Base-by-base conservation (phyloP, 148 eudicot species). In the Amaranthus palmeri region DNA sequence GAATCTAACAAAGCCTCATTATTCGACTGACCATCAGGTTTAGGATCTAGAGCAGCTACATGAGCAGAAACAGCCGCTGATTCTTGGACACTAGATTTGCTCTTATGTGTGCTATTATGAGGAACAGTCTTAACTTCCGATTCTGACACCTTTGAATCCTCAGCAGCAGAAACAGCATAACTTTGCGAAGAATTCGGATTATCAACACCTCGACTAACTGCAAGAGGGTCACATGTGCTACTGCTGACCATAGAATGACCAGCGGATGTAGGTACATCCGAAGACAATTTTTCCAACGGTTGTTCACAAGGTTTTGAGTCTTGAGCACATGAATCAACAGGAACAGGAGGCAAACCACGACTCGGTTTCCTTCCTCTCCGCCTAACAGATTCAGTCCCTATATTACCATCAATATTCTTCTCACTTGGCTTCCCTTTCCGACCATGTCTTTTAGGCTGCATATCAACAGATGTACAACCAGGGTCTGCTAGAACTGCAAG, bases 331-430 rank as follows among this genome's bases (percentile, higher is more conserved):
- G 72, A 41, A 55, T 57, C 76, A 68, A 79, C 8, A 62, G 79
- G n/a, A 43, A 51, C 72, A 53, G 82, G 54, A 17, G 74, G 59
- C 46, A 65, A 15, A 60, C 36, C 49, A 65, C 67, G 74, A 79
- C 75, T 52, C 15, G 80, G 81, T 74, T 83, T 83, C 69, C 86
- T 80, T 61, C 86, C 86, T 69, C 86, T 76, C 52, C 86, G 82
- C 42, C 75, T 61, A 48, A 60, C 72, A 46, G 75, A 49, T 72
- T 80, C 84, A 56, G 72, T 61, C 51, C 77, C 75, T 53, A 60
- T 61, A 14, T 47, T 70, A 36, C 77, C 81, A 56, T 46, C 63
- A 5, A 68, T 40, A 67, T 10, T 25, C 36, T 25, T 61, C 61
- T 78, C 70, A 4, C 7, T 45, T 63, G 69, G 64, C 14, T 58